Evolutionary conservation across 202 grass and related monocot genomes (phyloP).

Genomic region (Carex arenaria): DNA sequence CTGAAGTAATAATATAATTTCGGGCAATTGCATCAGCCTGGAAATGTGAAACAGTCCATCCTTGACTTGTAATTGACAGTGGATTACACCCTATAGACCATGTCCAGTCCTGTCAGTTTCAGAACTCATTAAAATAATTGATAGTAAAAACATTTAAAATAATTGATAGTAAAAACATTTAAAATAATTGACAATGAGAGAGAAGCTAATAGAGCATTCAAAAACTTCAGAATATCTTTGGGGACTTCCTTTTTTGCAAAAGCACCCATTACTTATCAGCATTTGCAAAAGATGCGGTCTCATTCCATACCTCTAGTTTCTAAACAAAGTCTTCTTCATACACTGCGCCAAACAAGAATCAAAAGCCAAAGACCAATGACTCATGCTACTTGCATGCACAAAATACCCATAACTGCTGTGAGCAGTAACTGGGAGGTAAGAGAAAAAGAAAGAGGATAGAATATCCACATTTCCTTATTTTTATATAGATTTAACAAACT

Average conservation of each 20-base stretch:
- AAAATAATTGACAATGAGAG: background rate
- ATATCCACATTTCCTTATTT: background rate
- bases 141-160: constrained; percentile 3
- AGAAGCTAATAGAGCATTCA: background rate
- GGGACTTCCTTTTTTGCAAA: background rate
- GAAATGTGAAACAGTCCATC: constrained; percentile 72
- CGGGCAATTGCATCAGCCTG: constrained; percentile 79
- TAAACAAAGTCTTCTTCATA: too few species aligned
- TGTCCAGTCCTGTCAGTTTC: constrained; percentile 66
- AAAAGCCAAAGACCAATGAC: too few species aligned
- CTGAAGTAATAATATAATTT: constrained; percentile 79
- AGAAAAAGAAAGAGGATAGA: background rate
- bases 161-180: background rate
- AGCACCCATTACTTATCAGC: background rate
- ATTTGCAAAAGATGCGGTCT: background rate
- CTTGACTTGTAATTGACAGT: constrained; percentile 68
- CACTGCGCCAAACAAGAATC: too few species aligned
- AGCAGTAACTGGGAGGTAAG: background rate
- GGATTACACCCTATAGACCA: constrained; percentile 97
- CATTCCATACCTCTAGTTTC: too few species aligned
- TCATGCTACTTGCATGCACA: background rate
- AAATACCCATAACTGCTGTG: background rate
- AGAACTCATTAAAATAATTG: constrained; percentile 17
- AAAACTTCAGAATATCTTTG: background rate
- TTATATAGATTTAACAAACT: background rate